Evolutionary conservation across 805 yeast species (phyloP).

Genomic region (Saccharomycopsis lassenensis): DNA sequence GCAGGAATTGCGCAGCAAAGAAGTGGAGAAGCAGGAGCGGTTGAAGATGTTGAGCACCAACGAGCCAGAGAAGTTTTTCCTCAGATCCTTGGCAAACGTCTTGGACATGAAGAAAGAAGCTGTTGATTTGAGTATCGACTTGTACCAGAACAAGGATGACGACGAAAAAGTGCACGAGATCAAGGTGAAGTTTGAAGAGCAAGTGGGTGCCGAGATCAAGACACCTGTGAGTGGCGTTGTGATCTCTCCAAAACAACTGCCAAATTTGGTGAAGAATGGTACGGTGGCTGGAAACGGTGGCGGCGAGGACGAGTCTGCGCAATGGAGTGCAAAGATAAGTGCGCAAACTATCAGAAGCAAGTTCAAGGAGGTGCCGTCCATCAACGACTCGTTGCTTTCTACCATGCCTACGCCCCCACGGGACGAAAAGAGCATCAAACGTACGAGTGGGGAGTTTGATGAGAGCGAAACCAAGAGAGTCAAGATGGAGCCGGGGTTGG

Average conservation of each 20-base stretch:
- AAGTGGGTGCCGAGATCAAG: background rate
- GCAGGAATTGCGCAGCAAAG: constrained; percentile 2
- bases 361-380: constrained; percentile 17
- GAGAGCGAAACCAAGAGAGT: background rate
- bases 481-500: background rate
- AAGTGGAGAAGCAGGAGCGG: constrained; percentile 4
- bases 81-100: constrained; percentile 14
- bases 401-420: constrained; percentile 19
- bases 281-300: constrained; percentile 2
- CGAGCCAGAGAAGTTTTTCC: constrained; percentile 13
- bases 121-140: constrained; percentile 10
- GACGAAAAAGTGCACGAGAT: background rate
- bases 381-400: constrained; percentile 14
- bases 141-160: constrained; percentile 7
- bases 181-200: constrained; percentile 6
- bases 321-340: constrained; percentile 17
- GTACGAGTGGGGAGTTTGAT: background rate
- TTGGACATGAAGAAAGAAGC: constrained; percentile 11
- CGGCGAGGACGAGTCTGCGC: background rate
- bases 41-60: constrained; percentile 2
- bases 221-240: constrained; percentile 1
- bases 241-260: constrained; percentile 15
- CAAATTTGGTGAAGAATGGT: background rate
- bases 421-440: constrained; percentile 12
- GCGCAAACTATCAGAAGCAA: constrained; percentile 16